Percentiles rank a stretch among this genome's conserved stretches.
These are phyloP conservation scores for Saccharum hybrid DNA, from an alignment of 202 grass and related monocot species.

Conservation along the genomic window DNA sequence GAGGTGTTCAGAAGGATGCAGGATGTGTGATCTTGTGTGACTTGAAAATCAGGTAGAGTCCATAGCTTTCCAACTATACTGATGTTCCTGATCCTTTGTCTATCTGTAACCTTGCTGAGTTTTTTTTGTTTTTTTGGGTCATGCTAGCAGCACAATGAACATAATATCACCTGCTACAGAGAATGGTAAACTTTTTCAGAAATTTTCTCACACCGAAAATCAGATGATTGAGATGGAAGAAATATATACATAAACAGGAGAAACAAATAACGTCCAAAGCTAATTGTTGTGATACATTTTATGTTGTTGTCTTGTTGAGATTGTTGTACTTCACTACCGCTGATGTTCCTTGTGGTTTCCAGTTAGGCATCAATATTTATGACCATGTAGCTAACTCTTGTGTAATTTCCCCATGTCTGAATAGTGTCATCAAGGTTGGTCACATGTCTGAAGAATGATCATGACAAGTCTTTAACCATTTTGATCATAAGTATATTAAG, in stretches of 20 bases:
- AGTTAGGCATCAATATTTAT: constrained; percentile 5
- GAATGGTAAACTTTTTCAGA: constrained; percentile 20
- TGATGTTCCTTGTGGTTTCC: neutral
- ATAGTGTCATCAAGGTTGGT: neutral
- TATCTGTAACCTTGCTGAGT: constrained; percentile 6
- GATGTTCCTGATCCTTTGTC: constrained; percentile 22
- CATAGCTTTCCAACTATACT: neutral
- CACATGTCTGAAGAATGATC: neutral
- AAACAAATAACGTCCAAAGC: neutral
- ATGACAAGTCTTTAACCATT: neutral
- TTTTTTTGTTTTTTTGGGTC: neutral
- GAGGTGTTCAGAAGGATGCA: constrained; percentile 64
- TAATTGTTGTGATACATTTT: neutral
- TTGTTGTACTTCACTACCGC: neutral
- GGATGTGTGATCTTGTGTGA: constrained; percentile 15
- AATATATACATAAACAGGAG: neutral
- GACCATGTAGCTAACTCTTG: constrained; percentile 10
- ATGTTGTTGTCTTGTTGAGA: neutral
- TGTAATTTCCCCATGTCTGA: constrained; percentile 14
- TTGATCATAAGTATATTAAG: neutral
- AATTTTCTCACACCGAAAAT: neutral
- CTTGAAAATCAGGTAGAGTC: constrained; percentile 30
- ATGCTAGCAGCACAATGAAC: constrained; percentile 8
- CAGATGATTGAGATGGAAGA: neutral
- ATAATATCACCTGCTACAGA: neutral